A percentile compares a stretch with the other conserved stretches of the same genome.
phyloP scores from a whole-genome alignment of 2,329 filamentous ascomycete species.

The Xylariaceae sp. region DNA sequence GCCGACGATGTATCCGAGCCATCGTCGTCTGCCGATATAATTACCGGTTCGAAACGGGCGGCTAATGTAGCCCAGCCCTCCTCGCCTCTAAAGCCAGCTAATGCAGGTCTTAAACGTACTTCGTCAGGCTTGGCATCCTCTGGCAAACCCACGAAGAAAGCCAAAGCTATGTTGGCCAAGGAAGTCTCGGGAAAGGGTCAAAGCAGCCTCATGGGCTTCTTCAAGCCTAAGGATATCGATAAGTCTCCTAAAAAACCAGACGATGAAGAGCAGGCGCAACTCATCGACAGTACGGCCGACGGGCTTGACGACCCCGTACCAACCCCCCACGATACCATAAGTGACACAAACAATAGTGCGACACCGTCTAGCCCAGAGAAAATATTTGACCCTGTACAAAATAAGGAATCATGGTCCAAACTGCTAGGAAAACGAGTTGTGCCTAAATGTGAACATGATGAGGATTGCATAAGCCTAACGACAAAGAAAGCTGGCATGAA shows the following conservation, averaged over 20 bases:
- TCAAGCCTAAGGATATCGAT: constrained; percentile 55
- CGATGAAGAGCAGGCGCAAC: constrained; percentile 5
- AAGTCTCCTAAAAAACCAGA: constrained; percentile 10
- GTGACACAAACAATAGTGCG: background rate
- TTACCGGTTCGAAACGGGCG: constrained; percentile 18
- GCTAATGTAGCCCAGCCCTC: constrained; percentile 11
- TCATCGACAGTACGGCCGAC: constrained; percentile 2
- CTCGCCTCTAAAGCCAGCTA: constrained; percentile 17
- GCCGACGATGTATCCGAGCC: background rate
- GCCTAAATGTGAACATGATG: constrained; percentile 82
- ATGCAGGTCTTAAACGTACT: constrained; percentile 27
- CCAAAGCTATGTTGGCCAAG: constrained; percentile 30
- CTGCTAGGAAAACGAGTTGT: constrained; percentile 70
- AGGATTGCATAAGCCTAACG: constrained; percentile 76
- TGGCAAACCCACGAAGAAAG: constrained; percentile 36
- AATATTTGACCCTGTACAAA: constrained; percentile 64
- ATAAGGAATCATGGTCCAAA: constrained; percentile 81
- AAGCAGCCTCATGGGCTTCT: constrained; percentile 72
- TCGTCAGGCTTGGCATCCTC: constrained; percentile 17
- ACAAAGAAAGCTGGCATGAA: constrained; percentile 92
- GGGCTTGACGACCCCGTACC: constrained; percentile 6
- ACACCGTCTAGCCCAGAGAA: constrained; percentile 29
- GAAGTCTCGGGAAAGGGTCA: constrained; percentile 39
- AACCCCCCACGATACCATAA: no score
- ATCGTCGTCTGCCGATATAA: background rate